Evolutionary conservation across 495 filamentous ascomycete species (phyloP).

Genomic region (Lasiosphaeris hirsuta): DNA sequence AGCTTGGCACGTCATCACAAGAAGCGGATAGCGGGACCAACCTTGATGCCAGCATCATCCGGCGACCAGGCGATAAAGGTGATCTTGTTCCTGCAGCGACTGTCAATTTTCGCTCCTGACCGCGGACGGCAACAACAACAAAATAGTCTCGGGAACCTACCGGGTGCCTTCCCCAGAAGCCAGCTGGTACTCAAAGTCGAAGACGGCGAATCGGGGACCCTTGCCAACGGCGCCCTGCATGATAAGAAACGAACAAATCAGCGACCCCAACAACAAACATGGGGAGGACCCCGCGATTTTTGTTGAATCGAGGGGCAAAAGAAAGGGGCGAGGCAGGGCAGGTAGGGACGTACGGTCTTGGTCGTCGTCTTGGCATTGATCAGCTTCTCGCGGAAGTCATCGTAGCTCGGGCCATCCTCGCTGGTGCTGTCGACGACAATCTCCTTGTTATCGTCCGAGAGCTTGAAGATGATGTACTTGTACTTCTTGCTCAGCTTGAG

Average conservation of each 20-base stretch:
- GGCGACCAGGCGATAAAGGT: conserved; percentile 94
- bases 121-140: not conserved
- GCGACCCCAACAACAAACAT: not conserved
- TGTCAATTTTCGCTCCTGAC: too few species aligned
- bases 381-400: conserved; percentile 77
- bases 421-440: conserved; percentile 77
- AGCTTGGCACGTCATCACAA: conserved; percentile 5
- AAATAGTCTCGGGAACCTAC: conserved; percentile 41
- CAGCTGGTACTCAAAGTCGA: conserved; percentile 82
- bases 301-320: not conserved
- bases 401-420: conserved; percentile 57
- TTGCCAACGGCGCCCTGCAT: conserved; percentile 57
- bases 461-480: conserved; percentile 98
- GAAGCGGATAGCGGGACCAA: conserved; percentile 44
- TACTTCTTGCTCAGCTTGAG: conserved; percentile 83
- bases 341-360: conserved; percentile 32
- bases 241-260: not conserved
- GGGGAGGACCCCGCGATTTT: too few species aligned
- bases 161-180: conserved; percentile 75
- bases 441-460: conserved; percentile 85
- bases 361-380: conserved; percentile 55
- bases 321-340: not conserved
- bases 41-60: conserved; percentile 74
- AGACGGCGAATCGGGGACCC: conserved; percentile 89
- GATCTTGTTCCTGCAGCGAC: conserved; percentile 75